phyloP scores from a whole-genome alignment of 257 asterid species.

The Solanum chmielewskii region DNA sequence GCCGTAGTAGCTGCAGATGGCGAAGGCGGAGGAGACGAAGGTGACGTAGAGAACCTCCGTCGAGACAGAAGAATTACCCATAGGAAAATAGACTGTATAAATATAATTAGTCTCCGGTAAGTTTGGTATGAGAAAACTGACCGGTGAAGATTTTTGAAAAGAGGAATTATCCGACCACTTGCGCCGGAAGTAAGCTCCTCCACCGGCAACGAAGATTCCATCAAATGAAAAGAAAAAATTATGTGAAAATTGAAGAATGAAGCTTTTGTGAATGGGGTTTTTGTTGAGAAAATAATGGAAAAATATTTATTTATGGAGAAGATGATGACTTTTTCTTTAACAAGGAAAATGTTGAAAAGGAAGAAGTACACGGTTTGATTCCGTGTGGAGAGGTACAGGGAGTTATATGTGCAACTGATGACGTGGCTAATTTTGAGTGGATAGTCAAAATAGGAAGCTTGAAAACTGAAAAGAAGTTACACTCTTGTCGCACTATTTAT shows the following conservation, averaged over 20 bases:
- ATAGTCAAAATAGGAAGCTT: not conserved
- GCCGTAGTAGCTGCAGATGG: slow-evolving; percentile 19
- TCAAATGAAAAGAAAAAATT: not conserved
- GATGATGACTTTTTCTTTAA: not conserved
- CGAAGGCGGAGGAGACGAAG: slow-evolving; percentile 53
- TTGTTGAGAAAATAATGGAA: not conserved
- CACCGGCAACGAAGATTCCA: slow-evolving; percentile 53
- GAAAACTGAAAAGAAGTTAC: not conserved
- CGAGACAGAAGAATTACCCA: slow-evolving; percentile 70
- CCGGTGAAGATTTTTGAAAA: slow-evolving; percentile 54
- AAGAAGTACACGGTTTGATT: not conserved
- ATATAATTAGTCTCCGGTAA: slow-evolving; percentile 21
- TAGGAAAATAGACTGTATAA: slow-evolving; percentile 52
- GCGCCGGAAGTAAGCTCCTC: slow-evolving; percentile 98
- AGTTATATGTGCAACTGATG: not conserved
- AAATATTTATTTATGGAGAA: not conserved
- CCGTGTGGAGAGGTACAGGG: not conserved
- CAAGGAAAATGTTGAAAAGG: not conserved
- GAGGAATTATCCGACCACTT: slow-evolving; percentile 89
- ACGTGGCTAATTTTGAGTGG: not conserved
- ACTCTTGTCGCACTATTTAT: not conserved
- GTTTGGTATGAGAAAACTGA: slow-evolving; percentile 50
- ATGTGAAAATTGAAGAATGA: not conserved
- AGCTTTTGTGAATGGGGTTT: not conserved
- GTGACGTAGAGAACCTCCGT: slow-evolving; percentile 32